A percentile compares a stretch with the other conserved stretches of the same genome.
Conservation (phyloP, 164 flowering plant genomes). For the Umbilicus rupestris region DNA sequence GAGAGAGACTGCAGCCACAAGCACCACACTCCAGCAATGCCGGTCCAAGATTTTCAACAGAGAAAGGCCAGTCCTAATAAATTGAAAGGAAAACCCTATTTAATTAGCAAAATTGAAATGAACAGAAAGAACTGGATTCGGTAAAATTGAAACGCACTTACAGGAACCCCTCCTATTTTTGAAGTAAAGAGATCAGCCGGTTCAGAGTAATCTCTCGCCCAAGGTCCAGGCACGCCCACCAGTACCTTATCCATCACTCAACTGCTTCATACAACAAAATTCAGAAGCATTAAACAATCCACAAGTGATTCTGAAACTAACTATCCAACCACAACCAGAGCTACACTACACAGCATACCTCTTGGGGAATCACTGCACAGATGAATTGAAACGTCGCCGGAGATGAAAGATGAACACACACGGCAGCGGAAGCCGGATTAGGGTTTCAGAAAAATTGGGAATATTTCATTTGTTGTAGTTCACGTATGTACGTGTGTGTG, state of each 20-base stretch:
- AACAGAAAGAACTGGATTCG: neutral
- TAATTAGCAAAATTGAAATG: neutral
- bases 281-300: neutral
- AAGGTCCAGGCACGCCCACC: conserved; percentile 83
- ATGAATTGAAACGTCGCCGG: no score
- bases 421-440: no score
- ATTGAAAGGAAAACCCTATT: neutral
- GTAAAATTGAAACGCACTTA: conserved; percentile 19
- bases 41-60: conserved; percentile 16
- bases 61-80: conserved; percentile 67
- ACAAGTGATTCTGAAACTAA: no score
- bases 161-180: conserved; percentile 72
- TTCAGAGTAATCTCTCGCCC: conserved; percentile 69
- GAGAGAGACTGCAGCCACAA: conserved; percentile 47
- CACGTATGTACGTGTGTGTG: no score
- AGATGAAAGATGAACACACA: no score
- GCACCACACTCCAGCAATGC: conserved; percentile 39
- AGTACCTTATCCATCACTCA: conserved; percentile 39
- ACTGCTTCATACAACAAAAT: neutral
- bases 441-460: no score
- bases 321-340: no score
- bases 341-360: no score
- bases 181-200: conserved; percentile 67
- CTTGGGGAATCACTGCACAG: no score
- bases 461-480: no score